phyloP scores from a whole-genome alignment of 306 rosid species.

The Trifolium subterraneum region DNA sequence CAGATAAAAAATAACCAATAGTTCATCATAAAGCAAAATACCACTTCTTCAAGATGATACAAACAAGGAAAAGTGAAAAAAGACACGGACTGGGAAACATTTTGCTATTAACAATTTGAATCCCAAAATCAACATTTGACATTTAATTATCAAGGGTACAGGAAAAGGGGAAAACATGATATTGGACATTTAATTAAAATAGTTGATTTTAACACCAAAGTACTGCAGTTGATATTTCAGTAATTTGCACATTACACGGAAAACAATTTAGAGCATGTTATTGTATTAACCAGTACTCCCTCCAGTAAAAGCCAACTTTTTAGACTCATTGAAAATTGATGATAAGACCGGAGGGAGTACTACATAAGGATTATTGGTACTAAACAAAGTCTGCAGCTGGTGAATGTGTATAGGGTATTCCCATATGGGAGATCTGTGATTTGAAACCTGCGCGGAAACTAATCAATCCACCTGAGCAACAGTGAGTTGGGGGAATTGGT shows the following conservation, averaged over 20 bases:
- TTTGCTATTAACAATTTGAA: slow-evolving; percentile 19
- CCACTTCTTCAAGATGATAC: not conserved
- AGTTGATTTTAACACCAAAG: slow-evolving; percentile 9
- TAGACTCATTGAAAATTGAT: no score
- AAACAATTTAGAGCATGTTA: not conserved
- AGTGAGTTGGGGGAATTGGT: not conserved
- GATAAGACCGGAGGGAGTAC: no score
- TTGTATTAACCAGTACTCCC: not conserved
- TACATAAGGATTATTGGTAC: no score
- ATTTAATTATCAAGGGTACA: slow-evolving; percentile 11
- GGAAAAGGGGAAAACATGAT: not conserved
- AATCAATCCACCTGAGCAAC: not conserved
- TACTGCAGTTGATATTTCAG: not conserved
- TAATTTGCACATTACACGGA: not conserved
- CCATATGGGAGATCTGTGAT: not conserved
- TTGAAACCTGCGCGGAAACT: not conserved
- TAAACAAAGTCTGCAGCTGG: not conserved
- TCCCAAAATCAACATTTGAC: slow-evolving; percentile 9
- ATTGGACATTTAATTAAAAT: not conserved
- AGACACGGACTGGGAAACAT: not conserved
- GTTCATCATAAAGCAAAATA: not conserved
- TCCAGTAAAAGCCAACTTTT: no score
- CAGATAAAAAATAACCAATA: slow-evolving; percentile 31
- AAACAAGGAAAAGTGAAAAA: not conserved
- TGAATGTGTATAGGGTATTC: not conserved